A percentile compares a stretch with the other conserved stretches of the same genome.
phyloP scores from a whole-genome alignment of 148 eudicot species.

The Oxyria digyna region DNA sequence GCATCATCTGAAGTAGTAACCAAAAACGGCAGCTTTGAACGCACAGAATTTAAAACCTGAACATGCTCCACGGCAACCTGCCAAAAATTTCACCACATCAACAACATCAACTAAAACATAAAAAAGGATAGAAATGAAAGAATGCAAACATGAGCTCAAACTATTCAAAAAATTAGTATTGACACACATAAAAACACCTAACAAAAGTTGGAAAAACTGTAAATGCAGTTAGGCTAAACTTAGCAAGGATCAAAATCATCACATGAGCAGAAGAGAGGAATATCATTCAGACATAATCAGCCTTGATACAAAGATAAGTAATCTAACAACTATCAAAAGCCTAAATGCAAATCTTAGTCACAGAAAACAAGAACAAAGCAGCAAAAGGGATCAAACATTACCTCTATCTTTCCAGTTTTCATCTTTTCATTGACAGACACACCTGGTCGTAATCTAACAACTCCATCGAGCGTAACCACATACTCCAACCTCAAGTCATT shows the following conservation, averaged over 20 bases:
- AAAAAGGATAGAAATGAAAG: background rate
- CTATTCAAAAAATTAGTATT: background rate
- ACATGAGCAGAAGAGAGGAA: background rate
- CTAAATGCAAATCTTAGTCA: background rate
- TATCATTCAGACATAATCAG: background rate
- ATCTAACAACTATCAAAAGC: background rate
- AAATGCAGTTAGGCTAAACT: background rate
- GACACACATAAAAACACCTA: background rate
- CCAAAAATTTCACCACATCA: constrained; percentile 12
- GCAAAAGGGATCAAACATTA: constrained; percentile 4
- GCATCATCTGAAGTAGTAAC: constrained; percentile 78
- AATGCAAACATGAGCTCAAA: background rate
- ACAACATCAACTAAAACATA: background rate
- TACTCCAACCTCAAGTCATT: constrained; percentile 76
- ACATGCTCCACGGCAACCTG: constrained; percentile 90
- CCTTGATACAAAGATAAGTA: background rate
- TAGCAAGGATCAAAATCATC: background rate
- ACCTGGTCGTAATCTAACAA: constrained; percentile 57
- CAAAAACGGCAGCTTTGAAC: constrained; percentile 69
- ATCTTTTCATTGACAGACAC: constrained; percentile 74
- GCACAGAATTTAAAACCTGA: constrained; percentile 65
- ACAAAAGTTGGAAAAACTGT: background rate
- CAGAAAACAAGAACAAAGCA: background rate
- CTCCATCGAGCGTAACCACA: constrained; percentile 73
- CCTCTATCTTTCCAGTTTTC: constrained; percentile 92